Conservation (phyloP, 176 grass and related monocot genomes). For the Aegilops tauschii region DNA sequence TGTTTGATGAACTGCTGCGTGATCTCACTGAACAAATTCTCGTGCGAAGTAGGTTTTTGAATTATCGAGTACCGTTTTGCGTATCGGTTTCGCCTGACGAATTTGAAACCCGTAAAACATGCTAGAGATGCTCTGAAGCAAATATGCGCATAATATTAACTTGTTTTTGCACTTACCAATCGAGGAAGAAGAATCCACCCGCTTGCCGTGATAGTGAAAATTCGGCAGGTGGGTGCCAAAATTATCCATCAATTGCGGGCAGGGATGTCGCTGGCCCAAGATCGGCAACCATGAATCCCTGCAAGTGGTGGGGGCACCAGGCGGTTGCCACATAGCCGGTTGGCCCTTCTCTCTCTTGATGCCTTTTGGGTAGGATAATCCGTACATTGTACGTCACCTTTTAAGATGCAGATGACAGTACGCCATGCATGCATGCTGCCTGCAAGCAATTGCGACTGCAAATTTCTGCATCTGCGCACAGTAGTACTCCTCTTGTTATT, state of each 20-base stretch:
- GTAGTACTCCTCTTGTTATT: neutral
- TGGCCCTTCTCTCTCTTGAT: neutral
- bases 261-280: neutral
- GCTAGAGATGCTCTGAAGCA: too few species aligned
- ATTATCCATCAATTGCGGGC: neutral
- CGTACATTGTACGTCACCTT: constrained; percentile 11
- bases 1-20: too few species aligned
- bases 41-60: too few species aligned
- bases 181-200: neutral
- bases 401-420: constrained; percentile 8
- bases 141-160: too few species aligned
- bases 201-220: neutral
- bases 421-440: neutral
- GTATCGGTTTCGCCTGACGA: too few species aligned
- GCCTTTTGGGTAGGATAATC: constrained; percentile 20
- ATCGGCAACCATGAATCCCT: neutral
- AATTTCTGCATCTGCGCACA: neutral
- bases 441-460: constrained; percentile 1
- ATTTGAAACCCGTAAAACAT: too few species aligned
- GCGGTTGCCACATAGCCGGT: neutral
- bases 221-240: neutral
- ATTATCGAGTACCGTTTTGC: too few species aligned
- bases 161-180: too few species aligned
- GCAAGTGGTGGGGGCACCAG: neutral
- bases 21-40: too few species aligned